Conservation (phyloP, 345 rosid species). For the Linum usitatissimum region DNA sequence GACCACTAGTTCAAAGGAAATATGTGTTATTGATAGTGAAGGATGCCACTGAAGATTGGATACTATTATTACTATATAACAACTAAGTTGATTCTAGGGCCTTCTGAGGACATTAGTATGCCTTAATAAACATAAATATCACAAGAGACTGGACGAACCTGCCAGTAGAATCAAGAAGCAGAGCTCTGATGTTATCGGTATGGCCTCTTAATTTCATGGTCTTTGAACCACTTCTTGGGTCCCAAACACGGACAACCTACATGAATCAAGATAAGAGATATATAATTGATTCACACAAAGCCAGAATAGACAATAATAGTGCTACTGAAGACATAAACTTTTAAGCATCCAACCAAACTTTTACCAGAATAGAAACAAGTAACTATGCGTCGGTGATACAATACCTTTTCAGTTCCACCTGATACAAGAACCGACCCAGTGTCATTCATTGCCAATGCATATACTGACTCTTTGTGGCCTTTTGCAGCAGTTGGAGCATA, state of each 20-base stretch:
- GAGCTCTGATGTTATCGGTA: conserved; percentile 82
- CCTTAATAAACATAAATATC: not conserved
- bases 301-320: not conserved
- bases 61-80: not conserved
- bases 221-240: conserved; percentile 91
- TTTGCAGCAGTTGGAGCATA: conserved; percentile 72
- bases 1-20: not conserved
- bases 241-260: conserved; percentile 99
- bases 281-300: not conserved
- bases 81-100: not conserved
- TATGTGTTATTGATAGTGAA: not conserved
- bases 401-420: conserved; percentile 99
- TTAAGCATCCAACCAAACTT: not conserved
- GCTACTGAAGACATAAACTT: not conserved
- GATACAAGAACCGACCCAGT: conserved; percentile 85
- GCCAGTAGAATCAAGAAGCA: conserved; percentile 91
- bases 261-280: conserved; percentile 4
- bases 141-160: conserved; percentile 35
- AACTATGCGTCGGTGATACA: not conserved
- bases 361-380: not conserved
- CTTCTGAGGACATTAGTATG: not conserved
- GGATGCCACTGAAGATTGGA: not conserved
- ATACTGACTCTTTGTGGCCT: conserved; percentile 99
- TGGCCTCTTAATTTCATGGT: conserved; percentile 96
- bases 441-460: conserved; percentile 95